These are phyloP conservation scores for Rubia balearica DNA, from an alignment of 305 asterid genomes.

Conservation along the genomic window DNA sequence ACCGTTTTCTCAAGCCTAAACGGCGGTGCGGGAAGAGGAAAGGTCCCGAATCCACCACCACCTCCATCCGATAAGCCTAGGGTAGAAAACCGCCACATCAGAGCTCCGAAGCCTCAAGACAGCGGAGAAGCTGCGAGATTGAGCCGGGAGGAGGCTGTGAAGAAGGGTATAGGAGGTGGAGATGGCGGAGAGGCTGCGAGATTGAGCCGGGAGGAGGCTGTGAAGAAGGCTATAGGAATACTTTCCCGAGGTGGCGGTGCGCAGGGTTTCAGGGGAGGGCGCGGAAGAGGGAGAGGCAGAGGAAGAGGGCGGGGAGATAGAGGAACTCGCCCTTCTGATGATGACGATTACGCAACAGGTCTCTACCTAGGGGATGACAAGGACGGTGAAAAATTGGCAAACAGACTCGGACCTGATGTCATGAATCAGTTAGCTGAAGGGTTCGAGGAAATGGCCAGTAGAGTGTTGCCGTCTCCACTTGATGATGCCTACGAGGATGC, in stretches of 20 bases:
- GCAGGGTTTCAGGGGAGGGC: conserved; percentile 13
- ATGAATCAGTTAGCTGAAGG: conserved; percentile 49
- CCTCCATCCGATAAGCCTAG: conserved; percentile 25
- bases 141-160: conserved; percentile 50
- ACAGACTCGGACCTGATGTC: conserved; percentile 56
- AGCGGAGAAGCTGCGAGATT: conserved; percentile 17
- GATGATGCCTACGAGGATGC: conserved; percentile 61
- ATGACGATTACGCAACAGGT: conserved; percentile 30
- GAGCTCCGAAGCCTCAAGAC: conserved; percentile 25
- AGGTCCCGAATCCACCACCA: conserved; percentile 26
- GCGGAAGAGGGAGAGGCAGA: conserved; percentile 30
- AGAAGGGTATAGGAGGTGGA: conserved; percentile 33
- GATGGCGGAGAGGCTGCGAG: conserved; percentile 1
- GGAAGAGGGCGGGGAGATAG: conserved; percentile 29
- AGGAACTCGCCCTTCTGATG: conserved; percentile 21
- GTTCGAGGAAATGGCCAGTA: conserved; percentile 46
- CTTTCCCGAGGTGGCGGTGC: conserved; percentile 35
- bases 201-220: conserved; percentile 53
- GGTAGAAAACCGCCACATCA: conserved; percentile 49
- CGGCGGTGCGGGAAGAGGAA: conserved; percentile 73
- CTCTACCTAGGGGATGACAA: conserved; percentile 43
- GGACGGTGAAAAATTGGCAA: conserved; percentile 51
- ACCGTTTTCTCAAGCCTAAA: conserved; percentile 23
- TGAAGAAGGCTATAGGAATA: conserved; percentile 43
- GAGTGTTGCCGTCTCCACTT: conserved; percentile 57